Evolutionary conservation across 257 asterid genomes (phyloP).

Genomic region (Rehmannia glutinosa): DNA sequence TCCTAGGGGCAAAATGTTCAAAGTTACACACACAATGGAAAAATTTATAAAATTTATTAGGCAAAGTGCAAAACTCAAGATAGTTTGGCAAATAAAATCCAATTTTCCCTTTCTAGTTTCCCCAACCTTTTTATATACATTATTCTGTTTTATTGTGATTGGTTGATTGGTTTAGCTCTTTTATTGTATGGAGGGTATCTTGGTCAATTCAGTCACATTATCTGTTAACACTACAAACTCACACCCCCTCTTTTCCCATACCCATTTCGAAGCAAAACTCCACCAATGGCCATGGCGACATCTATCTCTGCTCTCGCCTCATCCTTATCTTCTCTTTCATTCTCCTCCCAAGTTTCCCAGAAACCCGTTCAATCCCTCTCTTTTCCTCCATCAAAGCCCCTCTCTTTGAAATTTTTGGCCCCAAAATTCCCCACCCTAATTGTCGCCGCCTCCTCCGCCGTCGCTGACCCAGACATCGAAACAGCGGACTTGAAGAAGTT

Average conservation of each 20-base stretch:
- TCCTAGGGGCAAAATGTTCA: no score
- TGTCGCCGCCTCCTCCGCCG: conserved; percentile 42
- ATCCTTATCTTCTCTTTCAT: conserved; percentile 74
- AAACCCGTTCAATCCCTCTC: conserved; percentile 38
- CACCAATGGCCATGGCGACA: conserved; percentile 35
- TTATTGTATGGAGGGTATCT: no score
- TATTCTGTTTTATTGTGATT: no score
- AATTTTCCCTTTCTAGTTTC: no score
- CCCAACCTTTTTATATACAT: no score
- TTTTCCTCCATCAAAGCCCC: conserved; percentile 30
- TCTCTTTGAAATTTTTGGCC: conserved; percentile 26
- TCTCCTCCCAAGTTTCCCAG: conserved; percentile 68
- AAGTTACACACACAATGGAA: no score
- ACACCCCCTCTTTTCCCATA: neutral
- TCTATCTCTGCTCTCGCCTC: conserved; percentile 59
- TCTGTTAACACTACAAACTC: conserved; percentile 5
- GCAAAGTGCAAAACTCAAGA: no score
- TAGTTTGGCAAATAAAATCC: no score
- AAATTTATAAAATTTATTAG: no score
- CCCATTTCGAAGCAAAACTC: neutral
- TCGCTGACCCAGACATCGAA: conserved; percentile 38
- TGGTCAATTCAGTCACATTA: conserved; percentile 13
- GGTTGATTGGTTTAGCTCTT: no score
- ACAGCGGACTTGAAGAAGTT: conserved; percentile 49
- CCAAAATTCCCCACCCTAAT: conserved; percentile 31